A percentile compares a stretch with the other conserved stretches of the same genome.
Conservation (phyloP, 495 filamentous ascomycete genomes). For the Pseudevernia furfuracea region DNA sequence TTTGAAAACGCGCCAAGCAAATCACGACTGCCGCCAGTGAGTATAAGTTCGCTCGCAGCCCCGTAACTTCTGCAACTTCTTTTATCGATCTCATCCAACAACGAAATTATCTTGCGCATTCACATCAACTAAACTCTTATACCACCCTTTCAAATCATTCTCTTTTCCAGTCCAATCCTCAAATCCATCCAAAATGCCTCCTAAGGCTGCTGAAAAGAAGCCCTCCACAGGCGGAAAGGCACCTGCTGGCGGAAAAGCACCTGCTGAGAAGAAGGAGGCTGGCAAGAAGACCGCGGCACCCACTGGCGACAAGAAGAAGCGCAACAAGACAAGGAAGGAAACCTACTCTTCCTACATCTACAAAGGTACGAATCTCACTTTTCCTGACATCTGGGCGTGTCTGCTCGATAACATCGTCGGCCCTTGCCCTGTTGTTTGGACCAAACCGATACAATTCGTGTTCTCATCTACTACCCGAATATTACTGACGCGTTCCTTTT, state of each 20-base stretch:
- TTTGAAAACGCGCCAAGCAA: slow-evolving; percentile 26
- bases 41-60: slow-evolving; percentile 42
- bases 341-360: slow-evolving; percentile 99
- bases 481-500: slow-evolving; percentile 39
- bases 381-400: neutral
- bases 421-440: neutral
- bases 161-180: slow-evolving; percentile 29
- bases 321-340: slow-evolving; percentile 99
- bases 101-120: slow-evolving; percentile 33
- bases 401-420: neutral
- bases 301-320: slow-evolving; percentile 99
- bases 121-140: slow-evolving; percentile 25
- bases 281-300: slow-evolving; percentile 95
- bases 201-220: slow-evolving; percentile 93
- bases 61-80: slow-evolving; percentile 36
- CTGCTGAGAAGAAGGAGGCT: slow-evolving; percentile 98
- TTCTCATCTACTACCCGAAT: slow-evolving; percentile 16
- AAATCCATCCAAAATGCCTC: slow-evolving; percentile 66
- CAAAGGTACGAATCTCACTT: slow-evolving; percentile 68
- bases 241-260: slow-evolving; percentile 73
- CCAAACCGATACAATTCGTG: neutral
- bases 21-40: slow-evolving; percentile 27
- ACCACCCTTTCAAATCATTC: slow-evolving; percentile 30
- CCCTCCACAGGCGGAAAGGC: slow-evolving; percentile 95
- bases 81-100: slow-evolving; percentile 35